Base-by-base conservation (phyloP, 2,329 filamentous ascomycete genomes). In the Fusarium falciforme region DNA sequence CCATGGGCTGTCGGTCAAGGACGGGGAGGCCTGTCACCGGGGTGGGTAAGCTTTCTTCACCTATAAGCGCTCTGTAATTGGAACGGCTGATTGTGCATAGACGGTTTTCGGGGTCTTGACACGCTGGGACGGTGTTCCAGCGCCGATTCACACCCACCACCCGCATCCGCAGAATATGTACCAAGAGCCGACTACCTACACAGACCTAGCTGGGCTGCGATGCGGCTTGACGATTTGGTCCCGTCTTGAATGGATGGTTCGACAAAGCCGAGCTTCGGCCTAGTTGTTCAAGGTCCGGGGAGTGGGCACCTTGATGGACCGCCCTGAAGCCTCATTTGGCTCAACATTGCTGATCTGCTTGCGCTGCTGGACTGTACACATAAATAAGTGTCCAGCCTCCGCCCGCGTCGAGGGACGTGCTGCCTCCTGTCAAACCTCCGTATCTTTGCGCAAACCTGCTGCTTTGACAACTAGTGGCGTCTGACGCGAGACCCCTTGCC, bases 281-380 rank as follows among this genome's bases (percentile, higher is more conserved):
- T 64, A 61, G 71, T 60, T 42, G 63, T 68, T 54, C 69, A 72
- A 75, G 73, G 67, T 70, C 71, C 55, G 57, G 73, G 68, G 62
- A 68, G 63, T 64, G 64, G 63, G 66, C 66, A 78, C 76, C 76
- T 76, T 78, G 76, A 78, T 78, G 76, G 76, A 57, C 63, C 68
- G 63, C 66, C 67, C 55, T 59, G 63, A 59, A 54, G 59, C 58
- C 60, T 54, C 54, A 36, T 64, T 59, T 62, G 54, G 44, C 38
- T 64, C 58, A 40, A 31, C 66, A 16, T 66, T 68, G 68, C 58
- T 64, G 65, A 76, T 67, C 71, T 60, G 61, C 58, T 52, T 60
- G 17, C 12, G 47, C 38, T 20, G 60, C 55, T 54, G 33, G 27
- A 49, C 25, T 49, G 14, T 35, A 38, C 29, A 67, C 66, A 78